These are phyloP conservation scores for Suhomyces bribrorum DNA, from an alignment of 1,139 yeast species.

Conservation along the genomic window DNA sequence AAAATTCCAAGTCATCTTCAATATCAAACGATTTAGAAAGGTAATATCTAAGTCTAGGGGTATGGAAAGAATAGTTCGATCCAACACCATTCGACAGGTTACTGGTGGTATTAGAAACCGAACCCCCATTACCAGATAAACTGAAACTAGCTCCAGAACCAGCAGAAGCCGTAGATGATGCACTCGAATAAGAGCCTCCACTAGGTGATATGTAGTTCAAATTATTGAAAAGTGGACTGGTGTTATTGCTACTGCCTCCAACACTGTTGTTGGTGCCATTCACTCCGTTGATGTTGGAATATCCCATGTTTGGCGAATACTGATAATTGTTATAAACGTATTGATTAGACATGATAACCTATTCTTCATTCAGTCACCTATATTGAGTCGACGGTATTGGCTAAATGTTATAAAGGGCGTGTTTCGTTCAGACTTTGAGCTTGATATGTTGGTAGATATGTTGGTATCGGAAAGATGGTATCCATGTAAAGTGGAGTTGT, in stretches of 20 bases:
- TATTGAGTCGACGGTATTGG: not conserved
- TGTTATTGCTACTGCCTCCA: constrained; percentile 13
- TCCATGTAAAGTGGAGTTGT: constrained; percentile 2
- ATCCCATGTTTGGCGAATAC: constrained; percentile 36
- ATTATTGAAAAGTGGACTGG: constrained; percentile 36
- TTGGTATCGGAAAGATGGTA: not conserved
- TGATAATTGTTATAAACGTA: constrained; percentile 37
- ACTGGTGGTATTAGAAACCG: constrained; percentile 15
- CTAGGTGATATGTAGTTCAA: constrained; percentile 24
- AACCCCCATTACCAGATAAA: constrained; percentile 1
- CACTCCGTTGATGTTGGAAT: constrained; percentile 13
- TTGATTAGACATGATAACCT: constrained; percentile 33
- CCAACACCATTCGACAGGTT: constrained; percentile 9
- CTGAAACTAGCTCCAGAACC: constrained; percentile 5
- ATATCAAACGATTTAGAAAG: constrained; percentile 61
- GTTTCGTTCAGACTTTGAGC: not conserved
- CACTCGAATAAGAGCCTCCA: constrained; percentile 14
- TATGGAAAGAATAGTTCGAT: constrained; percentile 35
- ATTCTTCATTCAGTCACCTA: not conserved
- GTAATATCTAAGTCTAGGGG: constrained; percentile 48
- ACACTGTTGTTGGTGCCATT: constrained; percentile 7
- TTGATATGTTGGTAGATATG: not conserved
- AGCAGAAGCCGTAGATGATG: constrained; percentile 20
- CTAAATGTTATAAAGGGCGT: not conserved
- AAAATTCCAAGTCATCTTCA: constrained; percentile 67